A percentile compares a stretch with the other conserved stretches of the same genome.
Evolutionary conservation across 768 basidiomycete species (phyloP).

Genomic region (Tephrocybe rancida): DNA sequence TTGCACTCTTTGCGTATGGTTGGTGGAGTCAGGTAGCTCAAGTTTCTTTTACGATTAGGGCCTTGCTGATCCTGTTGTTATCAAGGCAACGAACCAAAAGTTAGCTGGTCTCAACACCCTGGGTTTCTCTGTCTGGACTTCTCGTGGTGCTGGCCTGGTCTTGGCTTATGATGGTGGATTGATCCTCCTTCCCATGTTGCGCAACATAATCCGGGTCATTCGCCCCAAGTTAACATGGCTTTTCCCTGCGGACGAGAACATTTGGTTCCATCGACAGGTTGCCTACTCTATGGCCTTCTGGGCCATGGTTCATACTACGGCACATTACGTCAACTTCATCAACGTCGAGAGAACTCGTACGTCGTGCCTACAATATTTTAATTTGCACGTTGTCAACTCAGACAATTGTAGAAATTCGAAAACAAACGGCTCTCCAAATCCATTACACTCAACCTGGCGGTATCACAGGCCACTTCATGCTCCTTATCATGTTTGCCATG

Average conservation of each 20-base stretch:
- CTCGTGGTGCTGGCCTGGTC: constrained; percentile 89
- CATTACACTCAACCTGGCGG: constrained; percentile 90
- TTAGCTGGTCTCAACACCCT: constrained; percentile 80
- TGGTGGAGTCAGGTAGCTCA: constrained; percentile 78
- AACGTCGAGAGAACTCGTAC: constrained; percentile 86
- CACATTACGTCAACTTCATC: constrained; percentile 93
- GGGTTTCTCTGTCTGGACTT: constrained; percentile 85
- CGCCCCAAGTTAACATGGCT: constrained; percentile 81
- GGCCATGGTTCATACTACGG: constrained; percentile 90
- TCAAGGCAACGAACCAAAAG: constrained; percentile 57
- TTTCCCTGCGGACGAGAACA: constrained; percentile 92
- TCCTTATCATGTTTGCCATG: constrained; percentile 91
- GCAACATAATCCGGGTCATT: constrained; percentile 83
- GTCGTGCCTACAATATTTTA: constrained; percentile 26
- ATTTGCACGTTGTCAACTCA: background rate
- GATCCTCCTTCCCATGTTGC: constrained; percentile 87
- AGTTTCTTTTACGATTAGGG: background rate
- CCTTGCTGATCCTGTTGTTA: background rate
- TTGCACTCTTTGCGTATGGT: constrained; percentile 80
- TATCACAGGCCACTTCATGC: constrained; percentile 96
- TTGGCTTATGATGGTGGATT: constrained; percentile 86
- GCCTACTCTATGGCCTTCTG: constrained; percentile 95
- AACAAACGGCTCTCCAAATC: constrained; percentile 75
- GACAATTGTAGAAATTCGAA: constrained; percentile 69
- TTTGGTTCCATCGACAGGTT: constrained; percentile 95